These are phyloP conservation scores for Russula vinacea DNA, from an alignment of 768 basidiomycete species.

Conservation along the genomic window DNA sequence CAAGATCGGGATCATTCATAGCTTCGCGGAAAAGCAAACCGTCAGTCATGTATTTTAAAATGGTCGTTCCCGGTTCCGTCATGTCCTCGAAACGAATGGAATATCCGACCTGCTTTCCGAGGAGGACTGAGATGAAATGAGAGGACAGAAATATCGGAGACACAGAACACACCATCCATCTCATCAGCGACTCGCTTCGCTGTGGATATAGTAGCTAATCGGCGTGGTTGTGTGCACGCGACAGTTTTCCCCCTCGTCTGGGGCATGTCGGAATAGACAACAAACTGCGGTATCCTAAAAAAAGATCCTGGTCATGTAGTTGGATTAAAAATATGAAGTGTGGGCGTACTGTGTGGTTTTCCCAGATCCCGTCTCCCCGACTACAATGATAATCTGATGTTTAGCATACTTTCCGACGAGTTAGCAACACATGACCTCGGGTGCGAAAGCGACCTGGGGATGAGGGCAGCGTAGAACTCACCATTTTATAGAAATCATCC, in stretches of 20 bases:
- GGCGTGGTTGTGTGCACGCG: conserved; percentile 93
- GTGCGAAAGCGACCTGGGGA: conserved; percentile 25
- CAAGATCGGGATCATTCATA: conserved; percentile 90
- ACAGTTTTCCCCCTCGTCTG: conserved; percentile 87
- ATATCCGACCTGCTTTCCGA: conserved; percentile 95
- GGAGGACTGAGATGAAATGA: conserved; percentile 55
- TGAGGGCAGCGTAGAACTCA: conserved; percentile 42
- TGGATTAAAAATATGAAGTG: not conserved
- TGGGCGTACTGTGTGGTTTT: conserved; percentile 91
- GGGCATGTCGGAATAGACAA: conserved; percentile 88
- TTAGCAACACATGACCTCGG: conserved; percentile 33
- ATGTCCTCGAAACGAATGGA: conserved; percentile 98
- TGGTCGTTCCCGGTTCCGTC: conserved; percentile 85
- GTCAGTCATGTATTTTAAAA: conserved; percentile 99
- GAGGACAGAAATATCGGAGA: conserved; percentile 1
- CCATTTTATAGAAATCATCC: conserved; percentile 88
- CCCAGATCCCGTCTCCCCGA: conserved; percentile 92
- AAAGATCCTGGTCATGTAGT: conserved; percentile 1
- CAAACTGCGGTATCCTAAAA: conserved; percentile 97
- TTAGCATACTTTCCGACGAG: conserved; percentile 53
- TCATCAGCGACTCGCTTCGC: conserved; percentile 98
- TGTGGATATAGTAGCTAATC: conserved; percentile 97
- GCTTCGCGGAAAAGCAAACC: conserved; percentile 98
- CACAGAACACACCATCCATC: conserved; percentile 78
- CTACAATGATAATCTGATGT: conserved; percentile 86